Evolutionary conservation across 345 rosid genomes (phyloP).

Genomic region (Arabidopsis thaliana): TAIR10.1 NC_003074.8:20007001-20007500

Average conservation of each 20-base stretch:
- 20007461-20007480: conserved; percentile 52
- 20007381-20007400: conserved; percentile 97
- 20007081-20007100: conserved; percentile 98
- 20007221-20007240: conserved; percentile 78
- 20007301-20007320: not conserved
- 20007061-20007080: conserved; percentile 84
- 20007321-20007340: conserved; percentile 16
- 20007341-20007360: conserved; percentile 59
- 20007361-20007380: conserved; percentile 89
- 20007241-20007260: conserved; percentile 71
- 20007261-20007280: conserved; percentile 62
- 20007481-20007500: not conserved
- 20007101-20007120: conserved; percentile 95
- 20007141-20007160: not conserved
- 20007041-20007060: conserved; percentile 72
- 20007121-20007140: conserved; percentile 53
- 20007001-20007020: not conserved
- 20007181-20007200: conserved; percentile 16
- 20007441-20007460: conserved; percentile 87
- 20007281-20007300: not conserved
- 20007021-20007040: conserved; percentile 10
- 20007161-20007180: conserved; percentile 8
- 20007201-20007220: conserved; percentile 89
- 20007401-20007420: conserved; percentile 98
- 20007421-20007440: conserved; percentile 88